Evolutionary conservation across 768 basidiomycete species (phyloP).

Genomic region (Favolaschia claudopus): DNA sequence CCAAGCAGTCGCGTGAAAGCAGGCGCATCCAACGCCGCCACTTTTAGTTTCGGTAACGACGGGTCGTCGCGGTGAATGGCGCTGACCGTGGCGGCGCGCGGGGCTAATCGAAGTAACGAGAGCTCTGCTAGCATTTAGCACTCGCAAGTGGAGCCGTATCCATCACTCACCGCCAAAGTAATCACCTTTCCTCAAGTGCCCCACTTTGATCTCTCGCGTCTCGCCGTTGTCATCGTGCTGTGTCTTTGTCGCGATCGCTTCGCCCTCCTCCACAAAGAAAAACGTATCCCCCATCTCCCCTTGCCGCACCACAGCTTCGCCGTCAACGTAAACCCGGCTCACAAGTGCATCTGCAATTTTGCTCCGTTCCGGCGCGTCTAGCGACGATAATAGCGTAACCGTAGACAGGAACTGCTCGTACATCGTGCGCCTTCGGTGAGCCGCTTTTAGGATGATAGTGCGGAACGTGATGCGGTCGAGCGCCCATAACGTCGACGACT

Average conservation of each 20-base stretch:
- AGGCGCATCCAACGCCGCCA: constrained; percentile 91
- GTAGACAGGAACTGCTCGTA: constrained; percentile 96
- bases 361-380: constrained; percentile 89
- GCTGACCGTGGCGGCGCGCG: constrained; percentile 96
- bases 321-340: constrained; percentile 81
- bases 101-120: constrained; percentile 85
- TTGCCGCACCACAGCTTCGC: constrained; percentile 87
- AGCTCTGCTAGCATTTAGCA: constrained; percentile 65
- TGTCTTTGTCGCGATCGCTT: constrained; percentile 85
- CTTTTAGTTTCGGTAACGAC: constrained; percentile 76
- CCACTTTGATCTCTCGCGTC: constrained; percentile 72
- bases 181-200: constrained; percentile 85
- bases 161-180: constrained; percentile 96
- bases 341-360: constrained; percentile 97
- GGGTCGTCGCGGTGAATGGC: constrained; percentile 64
- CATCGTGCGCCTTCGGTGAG: constrained; percentile 90
- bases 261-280: constrained; percentile 96
- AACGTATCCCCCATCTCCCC: constrained; percentile 98
- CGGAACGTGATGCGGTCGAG: constrained; percentile 98
- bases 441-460: constrained; percentile 94
- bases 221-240: constrained; percentile 66
- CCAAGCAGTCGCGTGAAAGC: constrained; percentile 95
- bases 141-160: background rate
- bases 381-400: constrained; percentile 84
- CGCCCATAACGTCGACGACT: constrained; percentile 88